These are phyloP conservation scores for Dinochytrium kinnereticum DNA, from an alignment of 371 early-diverging fungal species.

Conservation along the genomic window DNA sequence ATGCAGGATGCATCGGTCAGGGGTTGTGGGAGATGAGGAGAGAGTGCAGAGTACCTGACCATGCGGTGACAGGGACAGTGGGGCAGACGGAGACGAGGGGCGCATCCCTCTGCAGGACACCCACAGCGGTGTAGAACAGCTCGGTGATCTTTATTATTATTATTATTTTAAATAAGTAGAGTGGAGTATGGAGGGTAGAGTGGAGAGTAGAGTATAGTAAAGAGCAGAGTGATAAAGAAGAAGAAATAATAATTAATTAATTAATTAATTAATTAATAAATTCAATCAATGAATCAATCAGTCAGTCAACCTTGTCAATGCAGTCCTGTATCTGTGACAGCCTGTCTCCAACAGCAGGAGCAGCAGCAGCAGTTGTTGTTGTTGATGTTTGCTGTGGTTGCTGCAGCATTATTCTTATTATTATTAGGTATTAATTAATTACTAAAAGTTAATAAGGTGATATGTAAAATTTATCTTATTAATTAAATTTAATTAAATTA, in stretches of 20 bases:
- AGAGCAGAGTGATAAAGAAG: background rate
- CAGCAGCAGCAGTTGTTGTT: background rate
- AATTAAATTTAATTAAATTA: too few species aligned
- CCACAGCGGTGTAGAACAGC: conserved; percentile 45
- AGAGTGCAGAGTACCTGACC: conserved; percentile 38
- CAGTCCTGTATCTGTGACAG: conserved; percentile 51
- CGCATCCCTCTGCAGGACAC: conserved; percentile 52
- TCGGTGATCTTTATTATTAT: conserved; percentile 30
- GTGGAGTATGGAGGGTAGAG: conserved; percentile 1
- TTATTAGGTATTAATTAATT: too few species aligned
- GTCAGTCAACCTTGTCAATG: conserved; percentile 46
- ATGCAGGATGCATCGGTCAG: too few species aligned
- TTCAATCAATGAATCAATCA: too few species aligned
- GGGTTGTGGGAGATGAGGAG: too few species aligned
- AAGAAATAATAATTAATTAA: background rate
- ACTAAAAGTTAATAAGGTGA: too few species aligned
- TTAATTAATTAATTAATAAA: too few species aligned
- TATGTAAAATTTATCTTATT: too few species aligned
- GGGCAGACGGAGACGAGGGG: conserved; percentile 38
- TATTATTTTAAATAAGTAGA: background rate
- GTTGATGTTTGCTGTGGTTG: background rate
- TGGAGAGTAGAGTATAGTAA: background rate
- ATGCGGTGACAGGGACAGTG: conserved; percentile 46
- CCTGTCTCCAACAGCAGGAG: conserved; percentile 29
- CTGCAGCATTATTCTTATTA: too few species aligned